Percentiles rank a stretch among this genome's conserved stretches.
phyloP scores from a whole-genome alignment of 805 yeast species.

The Nakazawaea siamensis region DNA sequence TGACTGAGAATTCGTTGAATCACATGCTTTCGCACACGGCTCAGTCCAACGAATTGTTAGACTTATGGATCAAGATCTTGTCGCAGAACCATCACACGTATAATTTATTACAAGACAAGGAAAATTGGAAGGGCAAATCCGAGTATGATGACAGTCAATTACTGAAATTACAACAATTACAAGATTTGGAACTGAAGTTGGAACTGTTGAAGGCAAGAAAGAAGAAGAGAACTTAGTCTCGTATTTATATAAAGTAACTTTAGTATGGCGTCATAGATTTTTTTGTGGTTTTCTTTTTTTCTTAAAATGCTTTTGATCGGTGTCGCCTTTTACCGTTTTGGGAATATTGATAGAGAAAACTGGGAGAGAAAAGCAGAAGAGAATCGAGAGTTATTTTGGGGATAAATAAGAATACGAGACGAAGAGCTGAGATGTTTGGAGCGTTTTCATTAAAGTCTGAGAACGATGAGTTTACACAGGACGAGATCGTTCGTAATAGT shows the following conservation, averaged over 20 bases:
- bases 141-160: conserved; percentile 17
- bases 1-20: conserved; percentile 22
- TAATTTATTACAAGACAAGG: conserved; percentile 32
- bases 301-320: no score
- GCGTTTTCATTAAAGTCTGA: conserved; percentile 17
- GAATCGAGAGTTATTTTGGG: no score
- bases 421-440: conserved; percentile 16
- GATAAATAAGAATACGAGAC: background rate
- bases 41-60: conserved; percentile 41
- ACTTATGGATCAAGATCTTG: conserved; percentile 53
- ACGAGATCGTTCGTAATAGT: conserved; percentile 24
- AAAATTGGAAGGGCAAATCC: conserved; percentile 28
- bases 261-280: no score
- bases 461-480: conserved; percentile 22
- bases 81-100: conserved; percentile 53
- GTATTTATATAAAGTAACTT: no score
- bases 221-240: conserved; percentile 1
- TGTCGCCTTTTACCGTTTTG: background rate
- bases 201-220: conserved; percentile 10
- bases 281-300: no score
- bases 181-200: conserved; percentile 10
- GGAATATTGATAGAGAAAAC: background rate
- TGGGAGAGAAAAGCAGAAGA: background rate
- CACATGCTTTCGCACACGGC: conserved; percentile 32
- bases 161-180: conserved; percentile 5